Evolutionary conservation across 768 basidiomycete genomes (phyloP).

Genomic region (Amyloporia xantha): DNA sequence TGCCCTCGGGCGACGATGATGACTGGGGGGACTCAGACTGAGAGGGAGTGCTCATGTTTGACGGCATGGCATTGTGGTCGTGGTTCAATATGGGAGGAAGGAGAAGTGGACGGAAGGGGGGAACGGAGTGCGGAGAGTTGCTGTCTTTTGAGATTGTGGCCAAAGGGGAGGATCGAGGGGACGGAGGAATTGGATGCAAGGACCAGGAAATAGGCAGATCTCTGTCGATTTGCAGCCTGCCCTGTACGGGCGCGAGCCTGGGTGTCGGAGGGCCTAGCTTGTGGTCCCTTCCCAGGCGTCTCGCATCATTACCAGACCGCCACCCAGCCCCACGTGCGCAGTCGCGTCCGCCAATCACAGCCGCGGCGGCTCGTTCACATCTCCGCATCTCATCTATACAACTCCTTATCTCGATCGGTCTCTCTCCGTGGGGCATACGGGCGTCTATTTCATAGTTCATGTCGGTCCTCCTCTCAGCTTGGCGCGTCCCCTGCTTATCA

Average conservation of each 20-base stretch:
- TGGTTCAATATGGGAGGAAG: slow-evolving; percentile 6
- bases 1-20: neutral
- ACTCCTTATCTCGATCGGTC: neutral
- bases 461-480: neutral
- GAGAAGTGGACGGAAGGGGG: neutral
- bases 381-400: neutral
- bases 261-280: neutral
- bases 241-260: too few species aligned
- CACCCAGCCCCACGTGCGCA: neutral
- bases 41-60: neutral
- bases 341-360: neutral
- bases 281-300: too few species aligned
- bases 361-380: neutral
- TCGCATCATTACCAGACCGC: neutral
- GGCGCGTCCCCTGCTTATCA: slow-evolving; percentile 2
- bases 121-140: neutral
- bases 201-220: neutral
- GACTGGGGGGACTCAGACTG: slow-evolving; percentile 3
- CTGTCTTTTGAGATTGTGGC: neutral
- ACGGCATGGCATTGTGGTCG: slow-evolving; percentile 7
- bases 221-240: too few species aligned
- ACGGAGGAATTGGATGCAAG: neutral
- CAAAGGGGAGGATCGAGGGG: neutral
- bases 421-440: too few species aligned
- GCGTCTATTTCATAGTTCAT: too few species aligned